A percentile compares a stretch with the other conserved stretches of the same genome.
Evolutionary conservation across 2,329 filamentous ascomycete species (phyloP).

Genomic region (Ceratocystis lukuohia): DNA sequence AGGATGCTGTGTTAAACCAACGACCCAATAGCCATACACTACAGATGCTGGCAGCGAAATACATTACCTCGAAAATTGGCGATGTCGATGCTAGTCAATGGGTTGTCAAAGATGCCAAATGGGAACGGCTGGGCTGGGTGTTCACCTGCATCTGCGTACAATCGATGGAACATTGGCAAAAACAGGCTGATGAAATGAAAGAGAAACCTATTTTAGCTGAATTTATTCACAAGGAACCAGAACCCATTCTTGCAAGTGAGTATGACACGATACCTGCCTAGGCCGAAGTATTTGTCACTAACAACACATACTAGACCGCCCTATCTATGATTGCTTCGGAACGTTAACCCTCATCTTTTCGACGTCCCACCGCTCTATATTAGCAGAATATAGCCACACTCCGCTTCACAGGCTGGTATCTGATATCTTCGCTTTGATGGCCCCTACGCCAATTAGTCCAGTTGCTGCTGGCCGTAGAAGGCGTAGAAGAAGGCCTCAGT

Average conservation of each 20-base stretch:
- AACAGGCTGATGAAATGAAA: conserved; percentile 32
- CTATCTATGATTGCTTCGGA: conserved; percentile 47
- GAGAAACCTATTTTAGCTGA: conserved; percentile 34
- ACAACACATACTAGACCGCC: conserved; percentile 31
- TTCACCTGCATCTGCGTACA: conserved; percentile 42
- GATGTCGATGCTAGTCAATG: conserved; percentile 37
- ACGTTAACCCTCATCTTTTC: conserved; percentile 38
- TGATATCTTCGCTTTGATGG: conserved; percentile 31
- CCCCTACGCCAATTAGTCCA: background rate
- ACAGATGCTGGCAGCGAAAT: conserved; percentile 37
- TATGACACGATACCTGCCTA: background rate
- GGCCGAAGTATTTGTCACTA: conserved; percentile 17
- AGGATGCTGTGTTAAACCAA: conserved; percentile 37
- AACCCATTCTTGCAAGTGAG: conserved; percentile 35
- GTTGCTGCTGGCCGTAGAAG: background rate
- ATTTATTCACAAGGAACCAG: conserved; percentile 36
- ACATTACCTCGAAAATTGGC: conserved; percentile 34
- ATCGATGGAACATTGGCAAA: conserved; percentile 39
- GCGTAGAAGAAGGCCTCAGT: background rate
- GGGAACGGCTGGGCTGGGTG: conserved; percentile 37
- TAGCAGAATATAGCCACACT: conserved; percentile 43
- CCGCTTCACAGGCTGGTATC: conserved; percentile 43
- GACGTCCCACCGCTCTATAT: conserved; percentile 34
- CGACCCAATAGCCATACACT: conserved; percentile 34
- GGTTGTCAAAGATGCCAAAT: conserved; percentile 33